Conservation (phyloP, 2,329 filamentous ascomycete species). For the Botrytis deweyae region DNA sequence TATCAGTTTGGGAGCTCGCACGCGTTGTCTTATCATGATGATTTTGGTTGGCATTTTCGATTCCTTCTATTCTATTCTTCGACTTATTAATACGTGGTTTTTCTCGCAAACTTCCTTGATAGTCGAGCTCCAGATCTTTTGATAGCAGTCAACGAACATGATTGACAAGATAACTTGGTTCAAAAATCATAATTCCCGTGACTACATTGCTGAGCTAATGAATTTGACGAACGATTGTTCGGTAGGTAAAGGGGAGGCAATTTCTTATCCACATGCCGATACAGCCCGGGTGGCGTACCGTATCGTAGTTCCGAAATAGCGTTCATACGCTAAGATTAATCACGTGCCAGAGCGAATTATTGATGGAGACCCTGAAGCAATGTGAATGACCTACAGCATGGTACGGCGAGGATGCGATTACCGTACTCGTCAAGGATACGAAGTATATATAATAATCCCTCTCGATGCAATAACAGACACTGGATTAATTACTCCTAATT, state of each 20-base stretch:
- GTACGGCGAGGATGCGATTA: background rate
- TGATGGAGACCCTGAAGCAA: background rate
- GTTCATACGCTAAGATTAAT: background rate
- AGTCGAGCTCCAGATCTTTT: background rate
- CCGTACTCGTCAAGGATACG: background rate
- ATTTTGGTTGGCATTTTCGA: background rate
- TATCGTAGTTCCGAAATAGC: background rate
- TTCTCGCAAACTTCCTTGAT: too few relatives aligned
- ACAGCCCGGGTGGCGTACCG: background rate
- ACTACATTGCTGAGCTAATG: too few relatives aligned
- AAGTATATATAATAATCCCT: background rate
- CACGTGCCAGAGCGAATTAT: background rate
- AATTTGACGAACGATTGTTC: background rate
- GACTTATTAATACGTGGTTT: background rate
- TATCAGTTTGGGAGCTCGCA: background rate
- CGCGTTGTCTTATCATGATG: background rate
- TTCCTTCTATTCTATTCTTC: background rate
- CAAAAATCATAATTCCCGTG: background rate
- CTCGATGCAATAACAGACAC: background rate
- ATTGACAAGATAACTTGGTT: background rate
- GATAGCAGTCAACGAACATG: background rate
- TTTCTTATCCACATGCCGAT: background rate
- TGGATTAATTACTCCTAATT: background rate
- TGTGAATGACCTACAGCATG: background rate
- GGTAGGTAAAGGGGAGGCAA: slow-evolving; percentile 4